These are phyloP conservation scores for Herpotrichia juniperi DNA, from an alignment of 2,329 filamentous ascomycete genomes.

Conservation along the genomic window DNA sequence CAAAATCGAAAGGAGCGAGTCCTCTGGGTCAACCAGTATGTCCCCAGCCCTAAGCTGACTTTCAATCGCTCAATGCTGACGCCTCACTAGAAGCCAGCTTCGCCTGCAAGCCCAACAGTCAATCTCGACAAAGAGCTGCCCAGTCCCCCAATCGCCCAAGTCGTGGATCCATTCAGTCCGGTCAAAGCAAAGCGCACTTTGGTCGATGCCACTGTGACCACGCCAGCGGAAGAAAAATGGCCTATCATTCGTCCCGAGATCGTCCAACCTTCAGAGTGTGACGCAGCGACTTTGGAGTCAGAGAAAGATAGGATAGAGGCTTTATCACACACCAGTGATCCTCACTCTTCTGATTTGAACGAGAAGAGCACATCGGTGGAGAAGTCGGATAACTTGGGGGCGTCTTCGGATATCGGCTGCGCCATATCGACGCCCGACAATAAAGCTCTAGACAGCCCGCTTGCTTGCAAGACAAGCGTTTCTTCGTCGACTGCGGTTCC, in stretches of 20 bases:
- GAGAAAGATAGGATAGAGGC: background rate
- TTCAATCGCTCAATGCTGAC: background rate
- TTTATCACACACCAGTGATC: background rate
- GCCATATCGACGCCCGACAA: constrained; percentile 9
- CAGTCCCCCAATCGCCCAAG: constrained; percentile 42
- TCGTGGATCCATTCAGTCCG: constrained; percentile 38
- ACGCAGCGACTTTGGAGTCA: background rate
- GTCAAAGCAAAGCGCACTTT: constrained; percentile 45
- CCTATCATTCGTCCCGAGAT: constrained; percentile 34
- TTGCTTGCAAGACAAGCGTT: constrained; percentile 5
- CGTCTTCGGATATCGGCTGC: background rate
- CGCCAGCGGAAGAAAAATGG: constrained; percentile 32
- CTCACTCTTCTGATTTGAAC: background rate
- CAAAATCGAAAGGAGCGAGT: background rate
- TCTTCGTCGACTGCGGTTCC: constrained; percentile 4
- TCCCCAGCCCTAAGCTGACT: background rate
- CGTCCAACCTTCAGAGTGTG: background rate
- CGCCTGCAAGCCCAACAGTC: background rate
- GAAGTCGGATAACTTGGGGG: background rate
- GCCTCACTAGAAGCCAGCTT: background rate
- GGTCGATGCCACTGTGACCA: constrained; percentile 46
- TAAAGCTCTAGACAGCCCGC: constrained; percentile 10
- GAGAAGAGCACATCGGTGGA: background rate
- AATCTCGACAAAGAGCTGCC: constrained; percentile 47
- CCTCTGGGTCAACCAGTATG: constrained; percentile 8